Evolutionary conservation across 177 flowering plant genomes (phyloP), one percentile per base, ranked within the genome.

Genomic region (Tripterygium wilfordii): DNA sequence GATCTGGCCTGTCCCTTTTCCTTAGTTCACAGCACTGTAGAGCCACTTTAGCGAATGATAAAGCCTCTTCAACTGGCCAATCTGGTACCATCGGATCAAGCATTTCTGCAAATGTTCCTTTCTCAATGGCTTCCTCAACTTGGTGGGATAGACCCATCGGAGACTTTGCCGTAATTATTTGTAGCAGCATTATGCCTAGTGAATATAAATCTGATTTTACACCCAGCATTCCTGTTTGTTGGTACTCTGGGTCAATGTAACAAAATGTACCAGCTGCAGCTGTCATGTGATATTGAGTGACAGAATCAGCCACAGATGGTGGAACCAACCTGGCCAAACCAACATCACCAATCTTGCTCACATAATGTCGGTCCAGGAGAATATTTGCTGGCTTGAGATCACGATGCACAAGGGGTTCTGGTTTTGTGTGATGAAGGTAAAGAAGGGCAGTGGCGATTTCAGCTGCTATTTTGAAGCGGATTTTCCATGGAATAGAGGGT

Each of bases 211-310:
- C 88, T 1, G 85, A 82, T 56, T 76, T 79, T 8, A 70, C 72
- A 21, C 75, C 76, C 17, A 82, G 40, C 53, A 59, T 33, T 36
- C 88, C 88, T 2, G 82, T 71, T 54, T 76, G 82, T 40, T 78
- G 88, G 51, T 81, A 82, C 55, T 79, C 88, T 0, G 88, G 88
- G 25, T 82, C 88, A 8, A 82, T 79, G 57, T 82, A 82, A 42
- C 78, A 79, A 41, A 82, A 79, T 21, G 88, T 82, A 5, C 88
- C 88, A 2, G 79, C 82, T n/a, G 88, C 88, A n/a, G 78, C 67
- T 4, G 88, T 79, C 72, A 74, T 44, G 56, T 45, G 69, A 47
- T 76, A 78, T 25, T 72, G 78, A 4, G 75, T 68, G 12, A 68
- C 56, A 8, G 15, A 41, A 49, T 80, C 68, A 1, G 78, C 70